Percentiles rank a stretch among this genome's conserved stretches.
phyloP scores from a whole-genome alignment of 2,329 filamentous ascomycete genomes.

The Cercospora sp. region DNA sequence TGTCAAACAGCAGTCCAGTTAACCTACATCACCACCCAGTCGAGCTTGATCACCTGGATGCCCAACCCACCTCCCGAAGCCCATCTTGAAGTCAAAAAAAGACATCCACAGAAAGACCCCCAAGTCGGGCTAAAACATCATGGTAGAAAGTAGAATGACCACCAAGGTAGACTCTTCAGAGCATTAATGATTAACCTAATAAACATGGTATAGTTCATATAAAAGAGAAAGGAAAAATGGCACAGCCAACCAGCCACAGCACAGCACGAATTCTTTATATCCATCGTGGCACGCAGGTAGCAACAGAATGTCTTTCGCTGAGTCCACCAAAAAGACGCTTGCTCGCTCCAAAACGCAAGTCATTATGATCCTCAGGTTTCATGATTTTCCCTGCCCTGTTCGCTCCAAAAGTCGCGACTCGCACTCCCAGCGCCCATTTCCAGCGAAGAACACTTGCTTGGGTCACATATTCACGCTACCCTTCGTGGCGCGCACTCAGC shows the following conservation, averaged over 20 bases:
- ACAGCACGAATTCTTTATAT: background rate
- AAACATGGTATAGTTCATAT: background rate
- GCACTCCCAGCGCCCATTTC: background rate
- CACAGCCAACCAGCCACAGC: background rate
- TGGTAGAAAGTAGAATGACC: no score
- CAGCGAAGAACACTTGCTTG: background rate
- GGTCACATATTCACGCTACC: background rate
- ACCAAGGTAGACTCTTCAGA: background rate
- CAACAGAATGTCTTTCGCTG: background rate
- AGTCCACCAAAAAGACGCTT: background rate
- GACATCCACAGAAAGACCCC: no score
- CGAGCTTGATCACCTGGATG: no score
- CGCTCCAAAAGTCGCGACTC: background rate
- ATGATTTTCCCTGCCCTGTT: no score
- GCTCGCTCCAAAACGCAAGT: background rate
- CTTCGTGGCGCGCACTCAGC: background rate
- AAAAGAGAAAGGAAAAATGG: background rate
- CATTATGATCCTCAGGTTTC: background rate
- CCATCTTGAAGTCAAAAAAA: no score
- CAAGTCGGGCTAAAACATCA: no score
- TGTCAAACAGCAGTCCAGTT: no score
- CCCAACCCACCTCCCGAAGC: no score
- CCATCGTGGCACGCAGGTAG: background rate
- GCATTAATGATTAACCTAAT: background rate
- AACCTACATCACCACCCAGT: no score